A percentile compares a stretch with the other conserved stretches of the same genome.
phyloP scores from a whole-genome alignment of 2,329 filamentous ascomycete species.

The Parascedosporium putredinis region DNA sequence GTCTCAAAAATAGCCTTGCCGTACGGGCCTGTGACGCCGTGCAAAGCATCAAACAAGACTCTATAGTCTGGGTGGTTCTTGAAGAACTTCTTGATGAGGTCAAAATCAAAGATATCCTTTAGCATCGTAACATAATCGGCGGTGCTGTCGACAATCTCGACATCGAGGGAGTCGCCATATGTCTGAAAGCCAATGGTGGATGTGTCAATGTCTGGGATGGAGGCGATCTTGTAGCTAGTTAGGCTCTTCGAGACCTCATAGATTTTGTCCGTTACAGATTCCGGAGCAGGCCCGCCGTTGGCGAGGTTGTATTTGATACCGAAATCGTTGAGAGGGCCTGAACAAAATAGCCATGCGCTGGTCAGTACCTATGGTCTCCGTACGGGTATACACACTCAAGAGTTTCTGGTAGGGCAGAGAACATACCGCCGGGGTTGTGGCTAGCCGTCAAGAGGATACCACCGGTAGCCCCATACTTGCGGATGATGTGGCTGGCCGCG shows the following conservation, averaged over 20 bases:
- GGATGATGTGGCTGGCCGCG: constrained; percentile 90
- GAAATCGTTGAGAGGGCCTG: constrained; percentile 88
- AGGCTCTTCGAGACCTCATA: constrained; percentile 84
- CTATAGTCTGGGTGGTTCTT: constrained; percentile 82
- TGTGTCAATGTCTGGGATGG: constrained; percentile 80
- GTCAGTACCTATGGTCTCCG: neutral
- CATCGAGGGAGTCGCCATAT: constrained; percentile 78
- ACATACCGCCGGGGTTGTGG: constrained; percentile 91
- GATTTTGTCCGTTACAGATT: constrained; percentile 97
- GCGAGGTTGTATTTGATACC: constrained; percentile 99
- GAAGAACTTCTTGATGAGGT: constrained; percentile 91
- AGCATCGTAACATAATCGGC: constrained; percentile 89
- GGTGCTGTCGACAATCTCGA: constrained; percentile 90
- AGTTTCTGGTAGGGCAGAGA: constrained; percentile 1
- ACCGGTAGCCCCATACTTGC: constrained; percentile 87
- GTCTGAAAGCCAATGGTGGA: constrained; percentile 70
- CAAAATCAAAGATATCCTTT: constrained; percentile 98
- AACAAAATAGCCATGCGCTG: neutral
- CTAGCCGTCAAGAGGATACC: constrained; percentile 94
- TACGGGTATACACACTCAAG: neutral
- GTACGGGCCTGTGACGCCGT: constrained; percentile 92
- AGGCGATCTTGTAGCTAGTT: constrained; percentile 82
- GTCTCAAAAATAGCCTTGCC: constrained; percentile 90
- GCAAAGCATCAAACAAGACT: constrained; percentile 88
- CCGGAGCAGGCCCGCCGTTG: constrained; percentile 91